Percentiles rank a stretch among this genome's conserved stretches.
Evolutionary conservation across 1,139 yeast genomes (phyloP).

Genomic region (Geotrichum citri-aurantii): DNA sequence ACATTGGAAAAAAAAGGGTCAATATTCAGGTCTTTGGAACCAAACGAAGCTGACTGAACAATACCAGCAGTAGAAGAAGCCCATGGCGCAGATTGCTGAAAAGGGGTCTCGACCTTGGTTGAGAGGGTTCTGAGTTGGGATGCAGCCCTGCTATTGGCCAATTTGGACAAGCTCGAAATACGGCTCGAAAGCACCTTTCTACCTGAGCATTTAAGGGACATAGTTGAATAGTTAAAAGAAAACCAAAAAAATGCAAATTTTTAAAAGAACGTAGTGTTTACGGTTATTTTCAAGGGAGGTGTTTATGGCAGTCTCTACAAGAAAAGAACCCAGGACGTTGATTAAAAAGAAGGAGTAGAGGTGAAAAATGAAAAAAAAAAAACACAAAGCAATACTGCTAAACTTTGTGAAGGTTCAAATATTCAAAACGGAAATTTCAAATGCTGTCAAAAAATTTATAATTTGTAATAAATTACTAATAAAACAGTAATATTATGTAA

Average conservation of each 20-base stretch:
- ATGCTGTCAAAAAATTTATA: neutral
- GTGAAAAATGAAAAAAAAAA: neutral
- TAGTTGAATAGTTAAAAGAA: neutral
- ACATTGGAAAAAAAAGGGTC: neutral
- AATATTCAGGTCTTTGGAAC: neutral
- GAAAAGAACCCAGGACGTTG: neutral
- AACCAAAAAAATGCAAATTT: neutral
- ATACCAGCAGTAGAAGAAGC: neutral
- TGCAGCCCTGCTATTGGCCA: conserved; percentile 13
- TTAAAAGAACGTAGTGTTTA: neutral
- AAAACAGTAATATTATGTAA: neutral
- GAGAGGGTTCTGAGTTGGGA: conserved; percentile 4
- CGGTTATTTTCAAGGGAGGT: neutral
- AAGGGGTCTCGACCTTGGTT: neutral
- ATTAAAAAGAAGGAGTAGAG: neutral
- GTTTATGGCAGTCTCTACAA: neutral
- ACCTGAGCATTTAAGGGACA: conserved; percentile 7
- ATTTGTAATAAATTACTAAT: neutral
- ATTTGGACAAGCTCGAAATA: neutral
- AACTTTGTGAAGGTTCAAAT: neutral
- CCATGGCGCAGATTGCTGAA: neutral
- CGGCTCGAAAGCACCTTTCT: neutral
- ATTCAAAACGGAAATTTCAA: neutral
- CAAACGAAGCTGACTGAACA: neutral
- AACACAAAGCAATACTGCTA: neutral